A percentile compares a stretch with the other conserved stretches of the same genome.
phyloP scores from a whole-genome alignment of 2,329 filamentous ascomycete genomes.

The Huntiella omanensis region DNA sequence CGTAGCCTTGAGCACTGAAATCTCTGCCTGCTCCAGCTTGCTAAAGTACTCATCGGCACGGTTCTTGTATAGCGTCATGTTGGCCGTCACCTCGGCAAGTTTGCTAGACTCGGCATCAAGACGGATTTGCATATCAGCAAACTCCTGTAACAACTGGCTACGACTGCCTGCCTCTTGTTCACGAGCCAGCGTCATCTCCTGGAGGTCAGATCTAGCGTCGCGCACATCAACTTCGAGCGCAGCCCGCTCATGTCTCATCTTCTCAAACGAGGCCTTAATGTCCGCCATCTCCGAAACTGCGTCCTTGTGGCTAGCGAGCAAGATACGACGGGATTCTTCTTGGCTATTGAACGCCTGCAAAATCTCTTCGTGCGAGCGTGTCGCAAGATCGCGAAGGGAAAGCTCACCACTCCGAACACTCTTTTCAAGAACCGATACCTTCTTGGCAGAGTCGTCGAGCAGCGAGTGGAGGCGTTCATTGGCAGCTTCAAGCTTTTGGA shows the following conservation, averaged over 20 bases:
- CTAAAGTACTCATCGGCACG: conserved; percentile 91
- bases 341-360: conserved; percentile 85
- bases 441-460: conserved; percentile 84
- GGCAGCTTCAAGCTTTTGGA: conserved; percentile 81
- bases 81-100: conserved; percentile 65
- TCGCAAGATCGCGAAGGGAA: conserved; percentile 76
- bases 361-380: conserved; percentile 84
- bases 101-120: conserved; percentile 79
- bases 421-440: conserved; percentile 75
- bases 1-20: conserved; percentile 78
- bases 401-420: conserved; percentile 74
- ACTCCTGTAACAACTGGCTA: conserved; percentile 76
- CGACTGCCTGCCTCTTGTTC: conserved; percentile 82
- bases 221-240: conserved; percentile 71
- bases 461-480: conserved; percentile 85
- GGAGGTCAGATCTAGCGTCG: conserved; percentile 64
- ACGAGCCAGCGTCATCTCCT: conserved; percentile 57
- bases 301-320: conserved; percentile 71
- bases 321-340: conserved; percentile 65
- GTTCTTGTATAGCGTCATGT: conserved; percentile 73
- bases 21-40: conserved; percentile 92
- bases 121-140: conserved; percentile 80
- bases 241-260: conserved; percentile 63
- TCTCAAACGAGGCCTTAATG: conserved; percentile 72
- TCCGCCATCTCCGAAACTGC: conserved; percentile 71